These are phyloP conservation scores for Wickerhamomyces tratensis DNA, from an alignment of 805 yeast species.

Conservation along the genomic window DNA sequence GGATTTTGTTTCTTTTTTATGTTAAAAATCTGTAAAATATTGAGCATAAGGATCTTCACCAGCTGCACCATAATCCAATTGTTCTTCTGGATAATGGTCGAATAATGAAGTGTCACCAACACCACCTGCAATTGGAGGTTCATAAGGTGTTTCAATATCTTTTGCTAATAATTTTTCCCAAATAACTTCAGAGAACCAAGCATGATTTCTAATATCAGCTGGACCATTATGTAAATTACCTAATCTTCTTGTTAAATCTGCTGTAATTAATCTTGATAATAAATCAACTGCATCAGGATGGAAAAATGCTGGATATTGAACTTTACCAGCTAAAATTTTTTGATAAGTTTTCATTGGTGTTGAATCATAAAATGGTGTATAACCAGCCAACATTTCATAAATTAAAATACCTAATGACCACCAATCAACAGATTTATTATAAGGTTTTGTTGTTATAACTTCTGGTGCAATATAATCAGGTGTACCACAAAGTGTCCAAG, in stretches of 20 bases:
- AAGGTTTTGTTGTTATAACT: constrained; percentile 87
- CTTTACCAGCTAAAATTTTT: constrained; percentile 73
- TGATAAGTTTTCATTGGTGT: constrained; percentile 94
- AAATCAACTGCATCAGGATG: constrained; percentile 73
- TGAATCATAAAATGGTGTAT: constrained; percentile 88
- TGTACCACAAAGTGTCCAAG: constrained; percentile 91
- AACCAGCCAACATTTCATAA: constrained; percentile 91
- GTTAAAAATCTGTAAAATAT: constrained; percentile 49
- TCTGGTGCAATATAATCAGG: constrained; percentile 97
- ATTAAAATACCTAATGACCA: constrained; percentile 93
- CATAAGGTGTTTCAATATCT: constrained; percentile 92
- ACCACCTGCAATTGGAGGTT: constrained; percentile 91
- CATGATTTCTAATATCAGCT: constrained; percentile 75
- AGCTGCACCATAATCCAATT: constrained; percentile 70
- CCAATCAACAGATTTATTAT: constrained; percentile 95
- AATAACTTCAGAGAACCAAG: constrained; percentile 88
- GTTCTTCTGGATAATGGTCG: constrained; percentile 78
- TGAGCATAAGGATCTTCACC: constrained; percentile 68
- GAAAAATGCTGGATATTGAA: constrained; percentile 68
- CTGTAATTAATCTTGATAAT: constrained; percentile 62
- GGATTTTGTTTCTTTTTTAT: no score
- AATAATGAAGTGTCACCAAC: constrained; percentile 85
- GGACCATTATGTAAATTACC: constrained; percentile 85
- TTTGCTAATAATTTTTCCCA: constrained; percentile 84
- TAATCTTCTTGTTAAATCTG: constrained; percentile 73